Evolutionary conservation across 202 grass and related monocot species (phyloP).

Genomic region (Digitaria exilis): DNA sequence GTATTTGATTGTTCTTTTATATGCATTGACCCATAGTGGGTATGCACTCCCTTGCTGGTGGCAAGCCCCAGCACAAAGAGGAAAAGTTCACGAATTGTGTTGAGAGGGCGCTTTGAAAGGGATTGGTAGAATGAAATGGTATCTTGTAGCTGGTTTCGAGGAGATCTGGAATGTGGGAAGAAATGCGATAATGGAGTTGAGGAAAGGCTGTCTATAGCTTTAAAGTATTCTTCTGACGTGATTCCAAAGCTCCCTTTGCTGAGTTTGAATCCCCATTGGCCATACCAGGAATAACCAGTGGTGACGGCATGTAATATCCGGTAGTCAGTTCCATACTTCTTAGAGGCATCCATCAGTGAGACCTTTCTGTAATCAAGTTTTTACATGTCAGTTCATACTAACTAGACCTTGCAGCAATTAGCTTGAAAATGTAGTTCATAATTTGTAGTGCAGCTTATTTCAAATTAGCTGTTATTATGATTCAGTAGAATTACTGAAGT

Average conservation of each 20-base stretch:
- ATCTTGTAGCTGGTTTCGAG: conserved; percentile 45
- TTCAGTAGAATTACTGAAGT: background rate
- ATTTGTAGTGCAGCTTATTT: background rate
- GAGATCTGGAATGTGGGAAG: conserved; percentile 30
- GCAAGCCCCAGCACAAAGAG: conserved; percentile 42
- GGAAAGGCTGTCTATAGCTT: conserved; percentile 51
- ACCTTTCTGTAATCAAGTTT: conserved; percentile 56
- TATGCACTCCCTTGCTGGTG: background rate
- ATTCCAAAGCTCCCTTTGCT: conserved; percentile 59
- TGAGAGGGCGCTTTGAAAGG: conserved; percentile 38
- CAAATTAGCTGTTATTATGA: background rate
- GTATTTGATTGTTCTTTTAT: conserved; percentile 23
- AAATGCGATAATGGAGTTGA: conserved; percentile 47
- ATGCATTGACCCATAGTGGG: background rate
- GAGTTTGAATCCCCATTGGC: conserved; percentile 71
- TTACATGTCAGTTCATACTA: background rate
- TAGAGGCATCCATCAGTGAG: conserved; percentile 63
- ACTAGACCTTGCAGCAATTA: background rate
- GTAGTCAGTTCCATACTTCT: conserved; percentile 55
- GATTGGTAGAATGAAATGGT: conserved; percentile 57
- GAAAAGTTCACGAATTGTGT: conserved; percentile 56
- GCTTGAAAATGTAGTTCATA: background rate
- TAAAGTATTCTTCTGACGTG: conserved; percentile 45
- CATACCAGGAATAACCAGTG: conserved; percentile 60
- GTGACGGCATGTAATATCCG: conserved; percentile 50